Conservation (phyloP, 1,284 basidiomycete genomes). For the Ceratobasidium sp. region DNA sequence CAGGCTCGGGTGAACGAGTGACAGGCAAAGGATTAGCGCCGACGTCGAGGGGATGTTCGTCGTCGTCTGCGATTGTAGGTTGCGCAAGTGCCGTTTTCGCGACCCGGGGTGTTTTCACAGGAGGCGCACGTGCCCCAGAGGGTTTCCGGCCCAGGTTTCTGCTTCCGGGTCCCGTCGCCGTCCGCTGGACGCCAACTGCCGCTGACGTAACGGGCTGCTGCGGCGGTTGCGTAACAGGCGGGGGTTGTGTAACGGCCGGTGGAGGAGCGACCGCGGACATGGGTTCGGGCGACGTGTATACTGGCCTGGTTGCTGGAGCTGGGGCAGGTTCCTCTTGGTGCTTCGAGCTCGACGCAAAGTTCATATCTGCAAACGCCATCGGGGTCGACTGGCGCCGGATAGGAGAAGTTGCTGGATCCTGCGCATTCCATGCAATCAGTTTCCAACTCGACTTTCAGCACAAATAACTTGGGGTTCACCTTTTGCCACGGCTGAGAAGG, state of each 20-base stretch:
- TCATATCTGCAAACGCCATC: constrained; percentile 43
- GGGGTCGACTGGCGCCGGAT: constrained; percentile 46
- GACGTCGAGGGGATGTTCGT: constrained; percentile 38
- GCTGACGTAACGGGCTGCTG: constrained; percentile 15
- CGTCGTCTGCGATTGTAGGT: constrained; percentile 39
- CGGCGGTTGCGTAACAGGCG: background rate
- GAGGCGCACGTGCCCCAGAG: constrained; percentile 86
- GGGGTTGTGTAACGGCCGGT: background rate
- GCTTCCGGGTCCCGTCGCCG: constrained; percentile 36
- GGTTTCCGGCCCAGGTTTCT: constrained; percentile 74
- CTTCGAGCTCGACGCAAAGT: constrained; percentile 6
- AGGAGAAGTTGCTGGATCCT: constrained; percentile 36
- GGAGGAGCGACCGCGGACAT: constrained; percentile 4
- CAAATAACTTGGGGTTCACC: background rate
- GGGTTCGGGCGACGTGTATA: constrained; percentile 15
- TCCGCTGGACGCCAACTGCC: background rate
- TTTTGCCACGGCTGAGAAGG: constrained; percentile 21
- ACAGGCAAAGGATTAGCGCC: constrained; percentile 27
- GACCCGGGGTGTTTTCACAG: constrained; percentile 53
- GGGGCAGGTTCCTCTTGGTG: background rate
- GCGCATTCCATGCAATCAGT: constrained; percentile 7
- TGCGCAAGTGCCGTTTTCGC: constrained; percentile 34
- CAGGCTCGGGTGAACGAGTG: constrained; percentile 22
- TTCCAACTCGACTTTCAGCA: background rate
- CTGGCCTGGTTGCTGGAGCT: background rate